Evolutionary conservation across 805 yeast genomes (phyloP).

Genomic region (Spathaspora gorwiae): DNA sequence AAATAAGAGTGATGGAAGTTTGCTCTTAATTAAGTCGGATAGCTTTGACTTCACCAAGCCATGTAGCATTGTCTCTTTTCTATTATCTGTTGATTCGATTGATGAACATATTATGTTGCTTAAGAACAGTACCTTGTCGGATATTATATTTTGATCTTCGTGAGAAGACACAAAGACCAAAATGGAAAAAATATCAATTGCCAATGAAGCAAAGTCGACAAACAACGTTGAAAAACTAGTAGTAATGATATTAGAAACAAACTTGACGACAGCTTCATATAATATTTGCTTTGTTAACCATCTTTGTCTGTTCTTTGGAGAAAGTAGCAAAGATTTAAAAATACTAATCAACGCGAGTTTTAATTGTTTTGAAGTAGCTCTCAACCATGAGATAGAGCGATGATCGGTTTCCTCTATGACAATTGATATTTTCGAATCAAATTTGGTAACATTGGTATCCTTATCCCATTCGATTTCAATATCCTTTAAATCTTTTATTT

Average conservation of each 20-base stretch:
- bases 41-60: slow-evolving; percentile 14
- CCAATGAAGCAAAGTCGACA: slow-evolving; percentile 24
- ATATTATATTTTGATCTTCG: background rate
- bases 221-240: slow-evolving; percentile 29
- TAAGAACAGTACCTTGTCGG: background rate
- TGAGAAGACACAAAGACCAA: slow-evolving; percentile 10
- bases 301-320: slow-evolving; percentile 14
- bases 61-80: no score
- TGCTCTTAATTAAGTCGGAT: slow-evolving; percentile 21
- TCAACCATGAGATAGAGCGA: slow-evolving; percentile 28
- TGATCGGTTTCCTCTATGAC: slow-evolving; percentile 3
- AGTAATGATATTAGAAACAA: slow-evolving; percentile 17
- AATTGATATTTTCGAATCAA: background rate
- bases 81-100: background rate
- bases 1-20: slow-evolving; percentile 19
- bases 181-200: slow-evolving; percentile 26
- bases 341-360: slow-evolving; percentile 28
- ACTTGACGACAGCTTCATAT: slow-evolving; percentile 15
- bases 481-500: slow-evolving; percentile 2
- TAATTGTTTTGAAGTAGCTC: slow-evolving; percentile 34
- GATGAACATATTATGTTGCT: background rate
- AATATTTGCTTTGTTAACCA: slow-evolving; percentile 21
- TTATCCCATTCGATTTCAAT: slow-evolving; percentile 6
- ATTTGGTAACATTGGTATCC: slow-evolving; percentile 1
- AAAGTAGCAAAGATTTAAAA: slow-evolving; percentile 25